Base-by-base conservation (phyloP, 768 basidiomycete species). In the Russula brevipes region DNA sequence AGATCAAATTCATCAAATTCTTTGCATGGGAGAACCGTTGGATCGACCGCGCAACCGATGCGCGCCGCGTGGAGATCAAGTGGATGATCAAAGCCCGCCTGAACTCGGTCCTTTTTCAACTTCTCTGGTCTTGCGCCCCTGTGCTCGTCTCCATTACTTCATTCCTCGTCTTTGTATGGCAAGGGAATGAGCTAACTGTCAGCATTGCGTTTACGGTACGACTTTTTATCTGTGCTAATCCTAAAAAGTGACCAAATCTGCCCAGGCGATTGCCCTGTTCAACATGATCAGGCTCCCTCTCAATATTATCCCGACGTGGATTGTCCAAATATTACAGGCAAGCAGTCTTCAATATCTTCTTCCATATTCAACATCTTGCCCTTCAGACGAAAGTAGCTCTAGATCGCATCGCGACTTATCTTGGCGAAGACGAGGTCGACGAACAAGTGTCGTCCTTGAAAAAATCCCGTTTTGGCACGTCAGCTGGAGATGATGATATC, bases 11-110 rank as follows among this genome's bases (percentile, higher is more conserved):
- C 69, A 85, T 89, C 78, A 89, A 91, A 72, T 89, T 91, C 78
- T 91, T 91, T 64, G 88, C 88, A 1, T 91, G 89, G 81, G 88
- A 89, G 67, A 80, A 85, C 46, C 80, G 82, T 12, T 92, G 91
- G 91, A 87, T 89, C 47, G 73, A 80, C 33, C 79, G 84, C 12
- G 85, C 80, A 0, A 70, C 85, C 60, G 84, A 86, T 47, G 82
- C 88, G 2, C 78, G 93, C 63, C 80, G 80, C 46, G 74, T 75
- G 14, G 94, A 95, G 76, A 79, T 94, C 74, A 75, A 80, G 59
- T 91, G 90, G 87, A 80, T 93, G 80, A 73, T 89, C 61, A 87
- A 88, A 79, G 88, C 83, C 41, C 84, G 89, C 16, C 74, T 88
- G 67, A 94, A 94, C 72, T 81, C 80, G 2, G 75, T 93, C 51